Percentiles rank a stretch among this genome's conserved stretches.
These are phyloP conservation scores for Starmerella floris DNA, from an alignment of 805 yeast species.

Conservation along the genomic window DNA sequence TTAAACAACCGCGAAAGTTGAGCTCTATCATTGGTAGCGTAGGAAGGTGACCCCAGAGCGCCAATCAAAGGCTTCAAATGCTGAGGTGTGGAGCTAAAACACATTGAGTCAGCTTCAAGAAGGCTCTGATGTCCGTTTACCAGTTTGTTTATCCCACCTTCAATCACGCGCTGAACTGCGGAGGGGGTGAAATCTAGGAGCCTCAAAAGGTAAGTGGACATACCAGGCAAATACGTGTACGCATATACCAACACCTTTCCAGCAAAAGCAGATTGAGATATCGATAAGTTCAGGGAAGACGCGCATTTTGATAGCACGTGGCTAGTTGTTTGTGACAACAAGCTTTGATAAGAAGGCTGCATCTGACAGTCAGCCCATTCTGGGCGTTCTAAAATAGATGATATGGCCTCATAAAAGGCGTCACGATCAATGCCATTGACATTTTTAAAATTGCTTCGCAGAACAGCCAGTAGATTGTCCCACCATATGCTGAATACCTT, in stretches of 20 bases:
- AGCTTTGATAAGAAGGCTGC: constrained; percentile 13
- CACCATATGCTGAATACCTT: constrained; percentile 30
- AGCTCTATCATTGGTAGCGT: neutral
- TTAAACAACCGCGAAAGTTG: neutral
- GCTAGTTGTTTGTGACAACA: constrained; percentile 41
- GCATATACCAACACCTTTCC: constrained; percentile 61
- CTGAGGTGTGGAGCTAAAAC: neutral
- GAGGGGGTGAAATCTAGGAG: constrained; percentile 11
- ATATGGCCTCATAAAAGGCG: constrained; percentile 31
- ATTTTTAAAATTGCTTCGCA: constrained; percentile 10
- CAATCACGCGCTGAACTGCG: neutral
- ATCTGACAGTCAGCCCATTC: constrained; percentile 27
- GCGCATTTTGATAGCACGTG: constrained; percentile 34
- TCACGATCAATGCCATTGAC: constrained; percentile 28
- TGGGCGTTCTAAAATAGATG: constrained; percentile 28
- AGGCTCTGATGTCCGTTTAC: neutral
- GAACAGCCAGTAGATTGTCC: constrained; percentile 25
- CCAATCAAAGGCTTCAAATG: constrained; percentile 1
- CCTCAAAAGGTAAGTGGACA: constrained; percentile 35
- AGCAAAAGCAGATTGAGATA: constrained; percentile 49
- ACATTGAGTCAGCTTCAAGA: neutral
- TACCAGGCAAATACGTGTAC: constrained; percentile 41
- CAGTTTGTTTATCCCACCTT: neutral
- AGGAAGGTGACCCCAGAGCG: neutral
- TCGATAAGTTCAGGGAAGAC: constrained; percentile 38